phyloP scores from a whole-genome alignment of 192 early-diverging fungal genomes.

The Entomortierella parvispora region DNA sequence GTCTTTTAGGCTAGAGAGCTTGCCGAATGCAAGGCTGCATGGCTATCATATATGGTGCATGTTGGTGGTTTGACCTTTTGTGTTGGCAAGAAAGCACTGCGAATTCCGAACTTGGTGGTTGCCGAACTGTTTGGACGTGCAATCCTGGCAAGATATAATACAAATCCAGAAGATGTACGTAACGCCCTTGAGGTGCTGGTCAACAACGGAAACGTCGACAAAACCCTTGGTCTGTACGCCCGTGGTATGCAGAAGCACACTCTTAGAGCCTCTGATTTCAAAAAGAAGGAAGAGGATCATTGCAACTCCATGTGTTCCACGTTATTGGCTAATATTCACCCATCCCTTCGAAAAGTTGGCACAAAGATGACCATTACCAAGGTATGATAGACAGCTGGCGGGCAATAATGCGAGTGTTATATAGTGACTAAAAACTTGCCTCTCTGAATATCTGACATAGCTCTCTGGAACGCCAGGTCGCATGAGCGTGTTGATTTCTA shows the following conservation, averaged over 20 bases:
- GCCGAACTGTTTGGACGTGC: slow-evolving; percentile 27
- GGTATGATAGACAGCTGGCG: slow-evolving; percentile 16
- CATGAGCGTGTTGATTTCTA: slow-evolving; percentile 33
- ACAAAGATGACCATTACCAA: slow-evolving; percentile 40
- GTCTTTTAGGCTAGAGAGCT: slow-evolving; percentile 25
- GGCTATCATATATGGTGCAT: slow-evolving; percentile 44
- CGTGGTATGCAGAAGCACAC: slow-evolving; percentile 15
- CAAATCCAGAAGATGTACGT: slow-evolving; percentile 20
- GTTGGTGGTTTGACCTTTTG: slow-evolving; percentile 34
- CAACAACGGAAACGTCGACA: slow-evolving; percentile 17
- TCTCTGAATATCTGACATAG: slow-evolving; percentile 26
- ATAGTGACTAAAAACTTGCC: slow-evolving; percentile 9
- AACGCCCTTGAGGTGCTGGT: slow-evolving; percentile 8
- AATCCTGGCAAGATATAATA: slow-evolving; percentile 17
- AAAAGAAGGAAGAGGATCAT: slow-evolving; percentile 39
- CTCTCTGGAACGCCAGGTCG: slow-evolving; percentile 18
- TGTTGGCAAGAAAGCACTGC: slow-evolving; percentile 31
- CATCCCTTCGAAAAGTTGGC: slow-evolving; percentile 32
- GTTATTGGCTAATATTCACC: slow-evolving; percentile 37
- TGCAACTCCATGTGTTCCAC: slow-evolving; percentile 32
- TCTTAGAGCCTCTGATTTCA: slow-evolving; percentile 19
- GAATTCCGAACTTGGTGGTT: slow-evolving; percentile 41
- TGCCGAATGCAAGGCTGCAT: slow-evolving; percentile 24
- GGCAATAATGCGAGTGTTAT: slow-evolving; percentile 13
- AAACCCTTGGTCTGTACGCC: slow-evolving; percentile 11